phyloP scores from a whole-genome alignment of 164 flowering plant species.

The Saururus chinensis region DNA sequence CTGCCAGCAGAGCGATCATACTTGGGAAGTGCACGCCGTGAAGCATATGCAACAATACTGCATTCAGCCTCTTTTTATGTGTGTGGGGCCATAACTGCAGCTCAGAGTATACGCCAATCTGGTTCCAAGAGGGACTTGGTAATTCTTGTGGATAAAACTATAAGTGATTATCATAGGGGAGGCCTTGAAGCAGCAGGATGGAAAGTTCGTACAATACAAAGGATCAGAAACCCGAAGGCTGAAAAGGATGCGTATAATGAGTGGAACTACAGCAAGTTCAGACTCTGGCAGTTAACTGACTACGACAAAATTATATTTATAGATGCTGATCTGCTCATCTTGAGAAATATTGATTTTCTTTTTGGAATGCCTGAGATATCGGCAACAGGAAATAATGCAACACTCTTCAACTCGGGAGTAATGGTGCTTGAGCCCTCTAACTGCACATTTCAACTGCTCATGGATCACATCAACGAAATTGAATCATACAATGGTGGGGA shows the following conservation, averaged over 20 bases:
- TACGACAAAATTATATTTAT: conserved; percentile 88
- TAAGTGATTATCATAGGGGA: conserved; percentile 36
- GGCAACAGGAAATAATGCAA: conserved; percentile 77
- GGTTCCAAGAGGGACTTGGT: conserved; percentile 51
- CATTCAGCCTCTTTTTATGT: conserved; percentile 55
- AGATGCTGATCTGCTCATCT: conserved; percentile 81
- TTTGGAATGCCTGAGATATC: conserved; percentile 86
- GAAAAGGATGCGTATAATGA: conserved; percentile 76
- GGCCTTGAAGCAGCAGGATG: conserved; percentile 57
- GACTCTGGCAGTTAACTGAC: conserved; percentile 94
- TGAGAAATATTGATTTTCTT: conserved; percentile 77
- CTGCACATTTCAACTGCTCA: conserved; percentile 71
- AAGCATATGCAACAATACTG: conserved; percentile 54
- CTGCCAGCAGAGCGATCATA: conserved; percentile 15
- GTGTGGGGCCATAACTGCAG: conserved; percentile 59
- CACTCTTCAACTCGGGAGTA: conserved; percentile 89
- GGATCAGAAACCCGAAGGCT: conserved; percentile 61
- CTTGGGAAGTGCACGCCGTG: conserved; percentile 27
- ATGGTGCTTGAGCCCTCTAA: conserved; percentile 93
- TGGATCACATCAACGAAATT: conserved; percentile 80
- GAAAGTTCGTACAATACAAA: conserved; percentile 40
- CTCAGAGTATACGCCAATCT: conserved; percentile 49
- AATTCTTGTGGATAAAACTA: conserved; percentile 50
- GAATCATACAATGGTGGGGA: conserved; percentile 94
- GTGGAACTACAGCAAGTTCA: conserved; percentile 90